These are phyloP conservation scores for Penicillium decumbens DNA, from an alignment of 2,329 filamentous ascomycete genomes.

Conservation along the genomic window DNA sequence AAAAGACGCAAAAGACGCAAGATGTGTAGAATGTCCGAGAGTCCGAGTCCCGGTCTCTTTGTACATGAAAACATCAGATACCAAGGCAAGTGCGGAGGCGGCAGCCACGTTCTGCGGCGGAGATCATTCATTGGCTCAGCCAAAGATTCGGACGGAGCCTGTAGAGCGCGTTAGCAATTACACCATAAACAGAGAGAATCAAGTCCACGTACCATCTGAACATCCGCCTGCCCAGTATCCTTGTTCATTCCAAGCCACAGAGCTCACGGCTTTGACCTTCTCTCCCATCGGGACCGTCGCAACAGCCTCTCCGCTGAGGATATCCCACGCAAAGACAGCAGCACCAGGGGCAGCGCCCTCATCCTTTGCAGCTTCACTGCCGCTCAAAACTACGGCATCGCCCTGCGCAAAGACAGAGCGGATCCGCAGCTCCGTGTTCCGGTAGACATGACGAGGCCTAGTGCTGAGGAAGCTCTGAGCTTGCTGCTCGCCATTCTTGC, in stretches of 20 bases:
- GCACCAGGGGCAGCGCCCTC: constrained; percentile 22
- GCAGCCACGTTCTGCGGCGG: constrained; percentile 4
- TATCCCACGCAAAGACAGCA: constrained; percentile 65
- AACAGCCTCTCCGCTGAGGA: constrained; percentile 65
- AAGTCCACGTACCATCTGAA: constrained; percentile 37
- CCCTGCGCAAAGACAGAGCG: constrained; percentile 69
- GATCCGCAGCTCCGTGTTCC: constrained; percentile 68
- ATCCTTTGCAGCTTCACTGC: constrained; percentile 60
- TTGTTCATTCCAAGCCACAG: constrained; percentile 45
- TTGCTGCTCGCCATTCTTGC: constrained; percentile 40
- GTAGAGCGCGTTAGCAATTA: constrained; percentile 1
- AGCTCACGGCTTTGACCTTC: constrained; percentile 43
- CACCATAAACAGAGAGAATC: not conserved
- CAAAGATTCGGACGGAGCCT: constrained; percentile 26
- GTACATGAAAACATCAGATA: not conserved
- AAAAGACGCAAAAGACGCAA: not conserved
- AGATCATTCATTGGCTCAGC: constrained; percentile 10
- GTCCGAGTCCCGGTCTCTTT: too few species aligned
- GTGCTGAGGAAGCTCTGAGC: constrained; percentile 21
- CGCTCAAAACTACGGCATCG: constrained; percentile 73
- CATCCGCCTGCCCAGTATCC: constrained; percentile 41
- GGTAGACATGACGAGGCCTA: constrained; percentile 31
- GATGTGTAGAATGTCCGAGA: not conserved
- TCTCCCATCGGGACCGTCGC: constrained; percentile 52
- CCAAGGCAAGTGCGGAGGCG: not conserved